Conservation (phyloP, 2,329 filamentous ascomycete genomes). For the Purpureocillium lavendulum region DNA sequence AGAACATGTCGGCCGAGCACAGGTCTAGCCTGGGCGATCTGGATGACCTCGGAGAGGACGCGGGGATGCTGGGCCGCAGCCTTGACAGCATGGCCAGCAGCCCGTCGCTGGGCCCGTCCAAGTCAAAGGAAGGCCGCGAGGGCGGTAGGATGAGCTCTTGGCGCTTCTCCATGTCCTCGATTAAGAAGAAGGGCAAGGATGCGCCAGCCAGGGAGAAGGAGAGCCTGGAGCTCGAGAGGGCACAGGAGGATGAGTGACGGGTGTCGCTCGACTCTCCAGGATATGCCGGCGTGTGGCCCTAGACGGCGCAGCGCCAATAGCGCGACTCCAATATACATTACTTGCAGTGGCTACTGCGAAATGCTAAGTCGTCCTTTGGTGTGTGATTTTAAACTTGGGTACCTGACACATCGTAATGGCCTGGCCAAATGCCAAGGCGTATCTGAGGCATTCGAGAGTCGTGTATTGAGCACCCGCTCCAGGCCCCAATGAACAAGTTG, state of each 20-base stretch:
- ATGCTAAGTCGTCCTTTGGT: no score
- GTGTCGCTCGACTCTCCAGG: neutral
- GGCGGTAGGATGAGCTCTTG: conserved; percentile 39
- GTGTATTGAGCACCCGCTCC: no score
- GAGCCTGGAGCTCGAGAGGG: conserved; percentile 41
- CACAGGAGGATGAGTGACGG: conserved; percentile 19
- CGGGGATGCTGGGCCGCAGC: conserved; percentile 35
- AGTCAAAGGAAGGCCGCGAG: conserved; percentile 36
- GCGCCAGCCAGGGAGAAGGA: conserved; percentile 35
- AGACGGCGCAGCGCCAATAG: no score
- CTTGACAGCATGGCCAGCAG: conserved; percentile 49
- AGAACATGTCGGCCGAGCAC: conserved; percentile 43
- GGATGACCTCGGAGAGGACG: conserved; percentile 43
- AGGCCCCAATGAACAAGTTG: no score
- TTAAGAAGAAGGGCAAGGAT: conserved; percentile 52
- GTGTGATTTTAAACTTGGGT: no score
- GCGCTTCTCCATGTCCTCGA: conserved; percentile 51
- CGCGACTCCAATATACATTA: neutral
- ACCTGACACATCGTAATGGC: no score
- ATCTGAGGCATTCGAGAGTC: no score
- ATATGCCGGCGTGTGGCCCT: no score
- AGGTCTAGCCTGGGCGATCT: conserved; percentile 50
- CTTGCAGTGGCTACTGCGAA: neutral
- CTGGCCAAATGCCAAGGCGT: no score
- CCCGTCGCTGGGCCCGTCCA: conserved; percentile 44